Evolutionary conservation across 345 rosid species (phyloP).

Genomic region (Bruguiera gymnorhiza): DNA sequence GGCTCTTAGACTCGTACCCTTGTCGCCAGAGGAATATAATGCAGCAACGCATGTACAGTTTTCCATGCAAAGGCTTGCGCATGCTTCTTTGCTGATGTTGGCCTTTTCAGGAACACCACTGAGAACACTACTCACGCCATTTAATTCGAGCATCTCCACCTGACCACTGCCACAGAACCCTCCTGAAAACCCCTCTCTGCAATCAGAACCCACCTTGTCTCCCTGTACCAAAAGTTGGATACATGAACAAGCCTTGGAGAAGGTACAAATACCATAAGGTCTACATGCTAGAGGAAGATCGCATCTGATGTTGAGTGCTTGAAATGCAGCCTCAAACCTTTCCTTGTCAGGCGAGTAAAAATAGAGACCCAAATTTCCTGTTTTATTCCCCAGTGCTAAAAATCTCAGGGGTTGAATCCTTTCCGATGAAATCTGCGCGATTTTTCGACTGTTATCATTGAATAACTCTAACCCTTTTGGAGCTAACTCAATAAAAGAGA

Average conservation of each 20-base stretch:
- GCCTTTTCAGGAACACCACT: slow-evolving; percentile 35
- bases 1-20: slow-evolving; percentile 15
- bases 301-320: slow-evolving; percentile 66
- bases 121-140: slow-evolving; percentile 52
- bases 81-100: slow-evolving; percentile 50
- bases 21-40: slow-evolving; percentile 30
- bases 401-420: slow-evolving; percentile 46
- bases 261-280: slow-evolving; percentile 78
- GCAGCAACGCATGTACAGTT: slow-evolving; percentile 72
- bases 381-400: slow-evolving; percentile 61
- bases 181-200: slow-evolving; percentile 26
- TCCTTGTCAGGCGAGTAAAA: slow-evolving; percentile 44
- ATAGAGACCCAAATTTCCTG: slow-evolving; percentile 77
- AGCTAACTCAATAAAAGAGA: slow-evolving; percentile 52
- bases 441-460: slow-evolving; percentile 48
- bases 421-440: slow-evolving; percentile 49
- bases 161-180: slow-evolving; percentile 32
- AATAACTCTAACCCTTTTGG: slow-evolving; percentile 52
- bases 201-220: slow-evolving; percentile 26
- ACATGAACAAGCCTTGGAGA: slow-evolving; percentile 66
- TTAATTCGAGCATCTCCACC: slow-evolving; percentile 64
- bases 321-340: slow-evolving; percentile 57
- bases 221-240: slow-evolving; percentile 32
- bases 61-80: slow-evolving; percentile 46
- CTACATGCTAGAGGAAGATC: slow-evolving; percentile 82